Evolutionary conservation across 2,329 filamentous ascomycete genomes (phyloP), one percentile per base, ranked within the genome.

Genomic region (Alternaria sp.): DNA sequence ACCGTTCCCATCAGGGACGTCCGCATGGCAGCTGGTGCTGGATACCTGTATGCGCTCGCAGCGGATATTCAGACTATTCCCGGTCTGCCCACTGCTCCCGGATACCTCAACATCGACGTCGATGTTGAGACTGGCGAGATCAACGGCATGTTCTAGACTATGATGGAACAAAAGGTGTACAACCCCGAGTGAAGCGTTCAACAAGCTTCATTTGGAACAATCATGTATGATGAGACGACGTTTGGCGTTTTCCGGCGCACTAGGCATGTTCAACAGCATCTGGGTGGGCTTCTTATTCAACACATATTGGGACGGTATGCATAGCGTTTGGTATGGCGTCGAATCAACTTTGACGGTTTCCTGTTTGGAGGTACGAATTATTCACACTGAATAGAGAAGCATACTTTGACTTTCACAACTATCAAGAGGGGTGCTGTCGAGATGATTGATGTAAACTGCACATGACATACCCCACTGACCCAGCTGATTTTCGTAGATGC

Each of bases 41-140:
- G 96, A 67, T 70, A 76, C 66, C 70, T 91, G 57, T 97, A 97
- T 74, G 96, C 96, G 7, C 87, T 98, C 65, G 96, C 96, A 57
- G 96, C 96, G 13, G 96, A 99, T 77, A 98, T 99, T 70, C 96
- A 98, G 85, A 99, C 96, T 2, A 99, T 99, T 68, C 96, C 96
- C 13, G 96, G 96, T 65, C 85, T 99, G 68, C 95, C 95, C 10
- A 98, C 96, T 9, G 95, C 95, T 19, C 96, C 95, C 9, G 96
- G 96, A 11, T 98, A 98, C 78, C 85, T 98, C 66, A 97, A 97
- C 74, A 94, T 97, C 49, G 95, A 97, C 71, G 86, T 90, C 46
- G 82, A 86, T 67, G 74, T 79, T 25, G 82, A 84, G 75, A 85
- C 82, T 17, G 84, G 83, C 13, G 84, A 86, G 79, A 85, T 87